Conservation (phyloP, 208 protist species). For the Vickermania ingenoplastis region DNA sequence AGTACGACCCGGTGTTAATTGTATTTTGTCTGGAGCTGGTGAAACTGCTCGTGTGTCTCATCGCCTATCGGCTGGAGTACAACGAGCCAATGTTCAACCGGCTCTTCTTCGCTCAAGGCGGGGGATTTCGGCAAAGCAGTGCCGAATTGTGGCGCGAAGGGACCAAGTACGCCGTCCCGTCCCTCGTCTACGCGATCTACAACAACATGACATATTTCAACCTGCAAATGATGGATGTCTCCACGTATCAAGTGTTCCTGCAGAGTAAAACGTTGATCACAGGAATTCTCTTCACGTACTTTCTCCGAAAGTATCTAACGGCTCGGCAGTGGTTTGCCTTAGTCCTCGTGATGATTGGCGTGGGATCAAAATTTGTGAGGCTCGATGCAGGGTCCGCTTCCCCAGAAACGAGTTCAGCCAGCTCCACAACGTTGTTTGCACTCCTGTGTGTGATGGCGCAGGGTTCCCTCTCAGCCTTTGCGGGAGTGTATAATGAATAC, state of each 20-base stretch:
- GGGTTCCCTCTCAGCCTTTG: constrained; percentile 36
- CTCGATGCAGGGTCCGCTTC: neutral
- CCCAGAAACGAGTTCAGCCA: neutral
- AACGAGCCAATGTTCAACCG: constrained; percentile 22
- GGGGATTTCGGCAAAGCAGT: neutral
- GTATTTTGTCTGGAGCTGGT: constrained; percentile 40
- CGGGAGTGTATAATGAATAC: constrained; percentile 72
- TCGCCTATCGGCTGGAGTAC: constrained; percentile 30
- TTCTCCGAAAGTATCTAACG: constrained; percentile 6
- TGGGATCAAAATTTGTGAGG: neutral
- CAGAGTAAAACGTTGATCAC: constrained; percentile 64
- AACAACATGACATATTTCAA: constrained; percentile 80
- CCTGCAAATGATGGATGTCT: constrained; percentile 41
- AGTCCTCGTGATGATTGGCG: neutral
- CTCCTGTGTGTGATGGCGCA: constrained; percentile 25
- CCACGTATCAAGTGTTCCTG: constrained; percentile 73
- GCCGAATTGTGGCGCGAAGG: constrained; percentile 28
- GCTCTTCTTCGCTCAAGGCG: constrained; percentile 14
- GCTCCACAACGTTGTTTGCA: neutral
- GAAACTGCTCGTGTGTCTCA: constrained; percentile 35
- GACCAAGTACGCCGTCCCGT: constrained; percentile 30
- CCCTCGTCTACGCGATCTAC: constrained; percentile 70
- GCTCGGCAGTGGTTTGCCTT: constrained; percentile 15
- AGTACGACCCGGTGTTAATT: constrained; percentile 27
- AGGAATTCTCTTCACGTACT: constrained; percentile 27